These are phyloP conservation scores for Flaveria linearis DNA, from an alignment of 129 eudicot species.

Conservation along the genomic window DNA sequence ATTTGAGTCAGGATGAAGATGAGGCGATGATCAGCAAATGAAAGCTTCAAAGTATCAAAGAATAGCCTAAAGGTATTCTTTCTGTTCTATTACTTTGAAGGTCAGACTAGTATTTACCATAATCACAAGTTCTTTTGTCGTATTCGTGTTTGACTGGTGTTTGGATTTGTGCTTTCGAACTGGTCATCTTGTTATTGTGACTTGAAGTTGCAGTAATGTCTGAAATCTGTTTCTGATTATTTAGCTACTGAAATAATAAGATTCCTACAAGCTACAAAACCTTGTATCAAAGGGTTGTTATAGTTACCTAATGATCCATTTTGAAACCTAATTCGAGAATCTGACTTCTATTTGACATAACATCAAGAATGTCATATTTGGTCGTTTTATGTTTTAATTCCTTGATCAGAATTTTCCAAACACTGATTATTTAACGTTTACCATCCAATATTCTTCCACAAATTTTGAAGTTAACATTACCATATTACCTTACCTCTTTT, in stretches of 20 bases:
- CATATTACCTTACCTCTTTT: not conserved
- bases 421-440: not conserved
- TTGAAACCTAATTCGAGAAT: not conserved
- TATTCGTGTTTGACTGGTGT: not conserved
- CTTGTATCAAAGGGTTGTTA: no score
- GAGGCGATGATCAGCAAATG: constrained; percentile 29
- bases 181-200: not conserved
- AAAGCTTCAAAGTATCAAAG: constrained; percentile 12
- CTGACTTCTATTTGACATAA: not conserved
- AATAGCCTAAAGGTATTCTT: constrained; percentile 32
- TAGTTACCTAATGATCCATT: not conserved
- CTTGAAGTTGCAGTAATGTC: no score
- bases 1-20: constrained; percentile 33
- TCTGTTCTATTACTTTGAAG: constrained; percentile 3
- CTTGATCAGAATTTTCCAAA: not conserved
- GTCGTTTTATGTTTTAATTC: not conserved
- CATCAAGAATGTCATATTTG: not conserved
- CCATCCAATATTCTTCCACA: not conserved
- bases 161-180: not conserved
- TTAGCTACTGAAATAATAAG: no score
- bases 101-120: not conserved
- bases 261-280: not conserved
- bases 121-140: not conserved
- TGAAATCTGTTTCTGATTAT: no score
- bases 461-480: not conserved